phyloP scores from a whole-genome alignment of 2,329 filamentous ascomycete genomes.

The Tolypocladium cylindrosporum region DNA sequence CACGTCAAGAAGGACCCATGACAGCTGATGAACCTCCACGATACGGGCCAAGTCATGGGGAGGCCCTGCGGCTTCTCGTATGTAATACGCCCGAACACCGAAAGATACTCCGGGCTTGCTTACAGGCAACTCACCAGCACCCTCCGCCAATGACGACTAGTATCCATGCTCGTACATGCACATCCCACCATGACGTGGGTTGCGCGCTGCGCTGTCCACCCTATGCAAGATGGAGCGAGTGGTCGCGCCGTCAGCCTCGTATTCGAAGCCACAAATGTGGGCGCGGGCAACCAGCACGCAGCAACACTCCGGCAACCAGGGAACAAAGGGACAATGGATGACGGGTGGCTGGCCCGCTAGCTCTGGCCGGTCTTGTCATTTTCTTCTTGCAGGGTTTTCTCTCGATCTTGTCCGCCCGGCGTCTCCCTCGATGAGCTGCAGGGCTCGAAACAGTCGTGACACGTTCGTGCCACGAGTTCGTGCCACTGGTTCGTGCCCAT shows the following conservation, averaged over 20 bases:
- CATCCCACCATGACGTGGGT: not conserved
- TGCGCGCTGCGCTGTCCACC: not conserved
- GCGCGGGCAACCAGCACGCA: not conserved
- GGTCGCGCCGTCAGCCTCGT: not conserved
- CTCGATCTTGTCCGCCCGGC: no score
- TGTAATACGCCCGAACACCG: not conserved
- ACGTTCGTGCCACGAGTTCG: not conserved
- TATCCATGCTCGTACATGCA: not conserved
- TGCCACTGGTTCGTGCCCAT: no score
- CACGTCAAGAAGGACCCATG: not conserved
- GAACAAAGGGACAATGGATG: not conserved
- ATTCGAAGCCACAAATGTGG: not conserved
- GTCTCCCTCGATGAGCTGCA: no score
- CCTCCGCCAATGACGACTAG: not conserved
- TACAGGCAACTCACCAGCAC: not conserved
- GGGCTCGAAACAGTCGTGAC: not conserved
- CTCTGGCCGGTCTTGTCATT: not conserved
- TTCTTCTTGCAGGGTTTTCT: not conserved
- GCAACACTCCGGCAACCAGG: not conserved
- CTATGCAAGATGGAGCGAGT: not conserved
- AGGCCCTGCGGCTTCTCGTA: not conserved
- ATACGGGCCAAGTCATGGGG: not conserved
- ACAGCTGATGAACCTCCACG: not conserved
- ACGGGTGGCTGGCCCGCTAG: not conserved
- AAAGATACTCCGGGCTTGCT: no score